Evolutionary conservation across 345 rosid species (phyloP), one percentile per base, ranked within the genome.

Genomic region (Microcos paniculata): DNA sequence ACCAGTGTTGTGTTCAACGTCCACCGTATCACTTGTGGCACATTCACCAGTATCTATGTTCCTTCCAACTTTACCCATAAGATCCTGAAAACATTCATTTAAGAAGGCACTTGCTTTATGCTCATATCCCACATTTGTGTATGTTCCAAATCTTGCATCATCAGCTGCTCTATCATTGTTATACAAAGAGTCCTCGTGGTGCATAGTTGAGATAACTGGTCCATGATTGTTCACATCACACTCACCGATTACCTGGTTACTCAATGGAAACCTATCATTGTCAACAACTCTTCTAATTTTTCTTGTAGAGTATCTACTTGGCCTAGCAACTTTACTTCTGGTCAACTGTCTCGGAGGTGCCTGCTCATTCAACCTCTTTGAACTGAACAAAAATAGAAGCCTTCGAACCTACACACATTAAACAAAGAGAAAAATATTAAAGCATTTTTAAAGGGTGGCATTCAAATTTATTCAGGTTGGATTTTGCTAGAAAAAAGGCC

Each of bases 351-450:
- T 71, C 40, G 42, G 53, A 52, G 55, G 71, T 42, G 42, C 71
- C 38, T 30, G 79, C 59, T 63, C 76, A 43, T 78, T 64, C 77
- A 78, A 53, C 64, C 76, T 85, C 85, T 76, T 85, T 40, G 48
- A 26, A 77, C 85, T 80, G 81, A 88, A 91, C 77, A 89, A 59
- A 42, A 53, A 61, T 31, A 91, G 81, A 64, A 91, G 87, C 63
- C 62, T 70, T 45, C 15, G 31, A 31, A 83, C 90, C 96, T 91
- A 68, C 70, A 84, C 4, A 72, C 65, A 23, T 23, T 15, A 73
- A 19, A 15, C 46, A 69, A 46, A 46, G 8, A 35, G 33, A 46
- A 15, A 26, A 52, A 49, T 8, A 28, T 18, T 55, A 57, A 2
- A 62, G 2, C 33, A 49, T 21, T 21, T 40, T 35, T 19, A 1